phyloP scores from a whole-genome alignment of 2,329 filamentous ascomycete species.

The Phialophora chinensis region DNA sequence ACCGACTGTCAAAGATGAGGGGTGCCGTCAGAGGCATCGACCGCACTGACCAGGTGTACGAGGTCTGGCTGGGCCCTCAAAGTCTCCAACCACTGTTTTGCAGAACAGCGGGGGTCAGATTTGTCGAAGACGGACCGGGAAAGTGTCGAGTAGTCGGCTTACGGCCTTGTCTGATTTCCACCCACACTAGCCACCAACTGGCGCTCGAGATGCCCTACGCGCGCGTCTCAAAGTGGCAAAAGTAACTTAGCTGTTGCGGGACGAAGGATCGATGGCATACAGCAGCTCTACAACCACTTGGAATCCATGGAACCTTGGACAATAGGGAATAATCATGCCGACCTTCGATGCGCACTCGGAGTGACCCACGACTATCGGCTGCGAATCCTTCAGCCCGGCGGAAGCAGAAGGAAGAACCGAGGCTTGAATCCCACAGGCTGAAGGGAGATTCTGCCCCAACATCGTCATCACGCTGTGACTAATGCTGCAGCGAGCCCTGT shows the following conservation, averaged over 20 bases:
- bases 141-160: conserved; percentile 7
- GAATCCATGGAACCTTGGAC: neutral
- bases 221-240: conserved; percentile 10
- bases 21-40: neutral
- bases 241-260: neutral
- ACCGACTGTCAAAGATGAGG: neutral
- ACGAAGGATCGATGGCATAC: conserved; percentile 6
- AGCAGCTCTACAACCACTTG: conserved; percentile 10
- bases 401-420: neutral
- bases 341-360: conserved; percentile 3
- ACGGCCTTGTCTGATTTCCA: neutral
- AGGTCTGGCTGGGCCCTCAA: neutral
- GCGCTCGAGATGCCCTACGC: neutral
- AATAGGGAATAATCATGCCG: neutral
- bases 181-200: neutral
- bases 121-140: conserved; percentile 1
- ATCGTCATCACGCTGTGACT: conserved; percentile 8
- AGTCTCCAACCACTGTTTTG: neutral
- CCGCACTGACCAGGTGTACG: neutral
- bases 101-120: conserved; percentile 9
- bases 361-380: conserved; percentile 1
- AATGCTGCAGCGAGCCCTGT: conserved; percentile 7
- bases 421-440: neutral
- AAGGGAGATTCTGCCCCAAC: conserved; percentile 1
- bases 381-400: neutral